Percentiles rank a stretch among this genome's conserved stretches.
Conservation (phyloP, 2,329 filamentous ascomycete genomes). For the Aureobasidium sp. region DNA sequence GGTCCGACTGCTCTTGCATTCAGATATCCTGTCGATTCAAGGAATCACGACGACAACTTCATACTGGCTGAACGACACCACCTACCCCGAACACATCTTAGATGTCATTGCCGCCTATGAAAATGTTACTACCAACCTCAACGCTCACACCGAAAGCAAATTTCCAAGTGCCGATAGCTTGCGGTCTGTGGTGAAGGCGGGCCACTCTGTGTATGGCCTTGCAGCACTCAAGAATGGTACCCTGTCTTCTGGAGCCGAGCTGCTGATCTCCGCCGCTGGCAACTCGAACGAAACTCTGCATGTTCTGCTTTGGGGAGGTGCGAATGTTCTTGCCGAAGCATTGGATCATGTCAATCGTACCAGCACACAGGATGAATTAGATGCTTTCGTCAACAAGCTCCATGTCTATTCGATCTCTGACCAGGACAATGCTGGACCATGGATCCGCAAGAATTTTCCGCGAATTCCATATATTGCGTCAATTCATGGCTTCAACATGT, state of each 20-base stretch:
- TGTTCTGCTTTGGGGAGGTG: constrained; percentile 44
- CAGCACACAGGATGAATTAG: constrained; percentile 26
- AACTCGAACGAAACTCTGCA: constrained; percentile 37
- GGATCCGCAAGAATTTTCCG: constrained; percentile 49
- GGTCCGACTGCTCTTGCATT: constrained; percentile 22
- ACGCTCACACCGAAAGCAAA: constrained; percentile 29
- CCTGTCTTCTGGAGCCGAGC: constrained; percentile 20
- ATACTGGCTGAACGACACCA: constrained; percentile 23
- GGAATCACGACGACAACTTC: constrained; percentile 22
- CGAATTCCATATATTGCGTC: constrained; percentile 51
- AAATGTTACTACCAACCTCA: constrained; percentile 36
- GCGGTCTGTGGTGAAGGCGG: constrained; percentile 28
- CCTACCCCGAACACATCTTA: constrained; percentile 23
- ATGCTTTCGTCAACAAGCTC: constrained; percentile 35
- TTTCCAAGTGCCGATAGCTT: constrained; percentile 24
- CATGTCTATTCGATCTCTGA: constrained; percentile 52
- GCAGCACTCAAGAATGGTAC: constrained; percentile 27
- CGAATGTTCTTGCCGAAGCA: constrained; percentile 45
- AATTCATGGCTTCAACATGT: constrained; percentile 51
- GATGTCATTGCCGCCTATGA: constrained; percentile 26
- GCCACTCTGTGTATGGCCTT: constrained; percentile 33
- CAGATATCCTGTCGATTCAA: constrained; percentile 23
- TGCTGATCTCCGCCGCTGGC: constrained; percentile 21
- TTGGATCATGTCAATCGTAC: constrained; percentile 33
- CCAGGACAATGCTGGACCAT: constrained; percentile 51